These are phyloP conservation scores for Cryptosporidium ubiquitum DNA, from an alignment of 169 alveolate genomes.

Conservation along the genomic window DNA sequence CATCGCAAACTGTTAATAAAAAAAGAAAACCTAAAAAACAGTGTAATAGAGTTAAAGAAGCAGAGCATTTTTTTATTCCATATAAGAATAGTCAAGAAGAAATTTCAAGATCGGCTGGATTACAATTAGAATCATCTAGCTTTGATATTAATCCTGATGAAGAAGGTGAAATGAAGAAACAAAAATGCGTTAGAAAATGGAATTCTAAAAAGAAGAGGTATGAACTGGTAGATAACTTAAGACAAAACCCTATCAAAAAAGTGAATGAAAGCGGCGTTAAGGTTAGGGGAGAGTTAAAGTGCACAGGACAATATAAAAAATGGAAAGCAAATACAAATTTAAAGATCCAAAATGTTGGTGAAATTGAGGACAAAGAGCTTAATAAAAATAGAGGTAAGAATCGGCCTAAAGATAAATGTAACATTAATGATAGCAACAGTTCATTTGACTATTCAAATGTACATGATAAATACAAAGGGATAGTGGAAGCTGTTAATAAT, in stretches of 20 bases:
- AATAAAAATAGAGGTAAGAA: background rate
- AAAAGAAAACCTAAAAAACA: slow-evolving; percentile 18
- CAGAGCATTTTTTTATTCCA: slow-evolving; percentile 73
- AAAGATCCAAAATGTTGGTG: slow-evolving; percentile 79
- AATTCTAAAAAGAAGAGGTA: slow-evolving; percentile 76
- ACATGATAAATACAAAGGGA: slow-evolving; percentile 73
- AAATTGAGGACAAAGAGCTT: slow-evolving; percentile 74
- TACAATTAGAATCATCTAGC: slow-evolving; percentile 72
- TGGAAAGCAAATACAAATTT: slow-evolving; percentile 79
- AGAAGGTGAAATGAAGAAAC: slow-evolving; percentile 77
- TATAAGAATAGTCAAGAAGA: slow-evolving; percentile 65
- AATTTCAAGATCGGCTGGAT: slow-evolving; percentile 9
- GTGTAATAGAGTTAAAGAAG: background rate
- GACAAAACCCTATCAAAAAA: slow-evolving; percentile 40
- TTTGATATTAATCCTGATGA: slow-evolving; percentile 81
- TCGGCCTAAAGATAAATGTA: background rate
- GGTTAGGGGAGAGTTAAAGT: slow-evolving; percentile 34
- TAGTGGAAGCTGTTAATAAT: slow-evolving; percentile 76
- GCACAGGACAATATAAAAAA: slow-evolving; percentile 76
- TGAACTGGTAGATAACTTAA: slow-evolving; percentile 71
- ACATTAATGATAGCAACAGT: background rate
- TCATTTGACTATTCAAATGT: slow-evolving; percentile 13
- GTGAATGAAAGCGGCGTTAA: slow-evolving; percentile 62
- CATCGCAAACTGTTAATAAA: slow-evolving; percentile 14
- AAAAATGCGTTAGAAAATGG: slow-evolving; percentile 78